Evolutionary conservation across 1,139 yeast genomes (phyloP).

Genomic region (Hemisphaericaspora xylanilytica): DNA sequence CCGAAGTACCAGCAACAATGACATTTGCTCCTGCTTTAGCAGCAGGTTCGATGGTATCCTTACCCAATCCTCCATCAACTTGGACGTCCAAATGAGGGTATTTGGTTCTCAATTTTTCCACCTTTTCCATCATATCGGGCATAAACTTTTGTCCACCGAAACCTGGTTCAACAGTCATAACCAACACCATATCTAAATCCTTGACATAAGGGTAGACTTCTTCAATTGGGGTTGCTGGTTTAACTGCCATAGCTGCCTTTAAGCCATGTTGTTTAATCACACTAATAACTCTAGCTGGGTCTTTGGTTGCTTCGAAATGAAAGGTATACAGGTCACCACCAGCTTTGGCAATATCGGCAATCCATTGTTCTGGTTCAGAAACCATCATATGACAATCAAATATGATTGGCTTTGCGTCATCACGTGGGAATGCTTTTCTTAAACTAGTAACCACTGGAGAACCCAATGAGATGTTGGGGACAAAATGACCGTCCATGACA

Average conservation of each 20-base stretch:
- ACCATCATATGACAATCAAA: conserved; percentile 99
- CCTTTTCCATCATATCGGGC: conserved; percentile 96
- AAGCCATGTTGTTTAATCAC: conserved; percentile 77
- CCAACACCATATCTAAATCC: conserved; percentile 83
- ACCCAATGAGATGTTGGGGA: conserved; percentile 93
- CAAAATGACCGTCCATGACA: conserved; percentile 98
- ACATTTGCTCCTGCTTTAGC: conserved; percentile 97
- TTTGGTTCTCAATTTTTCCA: conserved; percentile 64
- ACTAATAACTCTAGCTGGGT: conserved; percentile 73
- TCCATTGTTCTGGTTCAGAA: conserved; percentile 92
- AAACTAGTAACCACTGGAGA: conserved; percentile 83
- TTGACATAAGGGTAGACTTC: conserved; percentile 75
- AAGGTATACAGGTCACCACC: conserved; percentile 97
- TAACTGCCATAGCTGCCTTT: conserved; percentile 92
- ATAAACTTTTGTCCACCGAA: conserved; percentile 98
- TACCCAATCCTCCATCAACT: conserved; percentile 96
- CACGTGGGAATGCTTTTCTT: conserved; percentile 70
- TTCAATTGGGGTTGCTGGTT: conserved; percentile 91
- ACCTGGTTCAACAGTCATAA: conserved; percentile 99
- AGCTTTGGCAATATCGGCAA: conserved; percentile 84
- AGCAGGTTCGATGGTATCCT: conserved; percentile 76
- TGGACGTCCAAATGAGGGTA: conserved; percentile 83
- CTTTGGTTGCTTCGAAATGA: conserved; percentile 90
- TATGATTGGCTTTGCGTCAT: conserved; percentile 52
- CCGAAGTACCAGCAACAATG: conserved; percentile 96